Percentiles rank a stretch among this genome's conserved stretches.
Evolutionary conservation across 805 yeast species (phyloP).

Genomic region (Ogataea paraovalis): DNA sequence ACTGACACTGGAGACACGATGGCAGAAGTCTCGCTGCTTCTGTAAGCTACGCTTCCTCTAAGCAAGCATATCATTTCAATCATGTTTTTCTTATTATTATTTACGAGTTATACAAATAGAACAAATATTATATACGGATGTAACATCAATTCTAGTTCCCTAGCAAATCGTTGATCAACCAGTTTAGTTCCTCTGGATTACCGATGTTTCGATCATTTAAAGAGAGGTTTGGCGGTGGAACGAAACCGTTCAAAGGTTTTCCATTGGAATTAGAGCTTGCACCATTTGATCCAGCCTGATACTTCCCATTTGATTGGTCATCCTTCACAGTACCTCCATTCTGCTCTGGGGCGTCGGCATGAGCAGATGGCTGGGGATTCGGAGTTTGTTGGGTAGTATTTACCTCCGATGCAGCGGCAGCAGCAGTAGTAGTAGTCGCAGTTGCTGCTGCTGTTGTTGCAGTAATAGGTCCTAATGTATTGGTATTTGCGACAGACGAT

Average conservation of each 20-base stretch:
- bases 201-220: constrained; percentile 27
- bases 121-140: constrained; percentile 1
- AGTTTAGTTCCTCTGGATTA: constrained; percentile 62
- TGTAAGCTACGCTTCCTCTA: too few species aligned
- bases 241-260: constrained; percentile 1
- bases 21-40: constrained; percentile 18
- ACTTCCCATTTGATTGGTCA: neutral
- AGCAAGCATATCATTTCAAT: too few species aligned
- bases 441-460: neutral
- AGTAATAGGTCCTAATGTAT: neutral
- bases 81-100: too few species aligned
- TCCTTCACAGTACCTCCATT: neutral
- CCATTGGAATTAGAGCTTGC: neutral
- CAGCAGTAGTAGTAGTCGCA: constrained; percentile 1
- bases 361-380: neutral
- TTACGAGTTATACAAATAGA: neutral
- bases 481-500: neutral
- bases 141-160: constrained; percentile 13
- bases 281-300: neutral
- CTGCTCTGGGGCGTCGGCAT: neutral
- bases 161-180: constrained; percentile 66
- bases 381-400: neutral
- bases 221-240: constrained; percentile 22
- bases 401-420: constrained; percentile 2
- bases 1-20: constrained; percentile 6